These are phyloP conservation scores for Kickxella alabastrina DNA, from an alignment of 192 early-diverging fungal species.

Conservation along the genomic window DNA sequence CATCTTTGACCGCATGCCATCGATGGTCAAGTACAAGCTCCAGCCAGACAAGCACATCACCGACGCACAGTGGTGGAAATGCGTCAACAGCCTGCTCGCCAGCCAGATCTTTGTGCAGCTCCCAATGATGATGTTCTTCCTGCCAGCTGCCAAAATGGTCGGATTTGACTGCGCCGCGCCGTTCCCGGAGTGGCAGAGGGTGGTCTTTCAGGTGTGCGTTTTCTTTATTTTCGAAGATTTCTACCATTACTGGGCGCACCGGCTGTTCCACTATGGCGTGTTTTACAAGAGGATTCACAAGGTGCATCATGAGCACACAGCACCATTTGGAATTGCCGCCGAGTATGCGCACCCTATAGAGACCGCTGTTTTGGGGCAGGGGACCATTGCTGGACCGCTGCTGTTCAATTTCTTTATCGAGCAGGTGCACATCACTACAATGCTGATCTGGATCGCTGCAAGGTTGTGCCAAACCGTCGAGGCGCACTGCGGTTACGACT, in stretches of 20 bases:
- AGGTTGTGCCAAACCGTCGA: slow-evolving; percentile 62
- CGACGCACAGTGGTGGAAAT: slow-evolving; percentile 56
- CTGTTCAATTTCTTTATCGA: slow-evolving; percentile 54
- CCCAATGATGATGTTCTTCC: slow-evolving; percentile 65
- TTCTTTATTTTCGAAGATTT: slow-evolving; percentile 68
- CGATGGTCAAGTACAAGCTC: slow-evolving; percentile 65
- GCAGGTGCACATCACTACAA: slow-evolving; percentile 63
- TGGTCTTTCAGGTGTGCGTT: slow-evolving; percentile 52
- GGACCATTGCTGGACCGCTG: slow-evolving; percentile 58
- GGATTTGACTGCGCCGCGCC: slow-evolving; percentile 67
- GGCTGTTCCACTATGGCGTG: slow-evolving; percentile 61
- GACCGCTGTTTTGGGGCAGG: slow-evolving; percentile 62
- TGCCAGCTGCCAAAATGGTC: slow-evolving; percentile 56
- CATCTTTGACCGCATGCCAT: slow-evolving; percentile 81
- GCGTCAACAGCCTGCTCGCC: slow-evolving; percentile 55
- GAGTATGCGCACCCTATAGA: slow-evolving; percentile 74
- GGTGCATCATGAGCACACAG: slow-evolving; percentile 69
- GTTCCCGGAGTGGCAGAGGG: slow-evolving; percentile 55
- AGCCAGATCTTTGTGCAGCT: slow-evolving; percentile 65
- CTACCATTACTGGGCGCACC: slow-evolving; percentile 71
- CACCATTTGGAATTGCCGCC: slow-evolving; percentile 70
- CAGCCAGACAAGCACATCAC: slow-evolving; percentile 60
- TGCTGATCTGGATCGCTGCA: slow-evolving; percentile 68
- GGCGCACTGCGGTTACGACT: slow-evolving; percentile 73
- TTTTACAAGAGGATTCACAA: slow-evolving; percentile 78